Conservation (phyloP, 2,329 filamentous ascomycete genomes). For the Mycosphaerella sp. region DNA sequence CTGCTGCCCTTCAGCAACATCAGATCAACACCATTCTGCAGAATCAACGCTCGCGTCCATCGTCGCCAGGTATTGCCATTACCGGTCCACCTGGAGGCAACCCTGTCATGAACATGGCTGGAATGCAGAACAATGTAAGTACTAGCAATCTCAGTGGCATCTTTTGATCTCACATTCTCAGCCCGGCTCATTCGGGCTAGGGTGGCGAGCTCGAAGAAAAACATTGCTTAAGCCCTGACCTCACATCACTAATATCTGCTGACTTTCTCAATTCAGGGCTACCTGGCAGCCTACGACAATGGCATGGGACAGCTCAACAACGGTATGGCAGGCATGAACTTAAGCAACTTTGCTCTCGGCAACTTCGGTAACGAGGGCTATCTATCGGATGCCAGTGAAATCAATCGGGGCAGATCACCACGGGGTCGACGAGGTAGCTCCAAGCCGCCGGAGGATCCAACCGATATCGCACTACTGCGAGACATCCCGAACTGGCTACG, state of each 20-base stretch:
- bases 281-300: constrained; percentile 80
- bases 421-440: constrained; percentile 88
- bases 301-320: constrained; percentile 50
- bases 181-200: too few relatives aligned
- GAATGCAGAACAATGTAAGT: constrained; percentile 69
- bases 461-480: constrained; percentile 79
- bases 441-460: constrained; percentile 96
- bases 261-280: constrained; percentile 47
- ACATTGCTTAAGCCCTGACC: too few relatives aligned
- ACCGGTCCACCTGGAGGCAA: constrained; percentile 55
- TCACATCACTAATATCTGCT: too few relatives aligned
- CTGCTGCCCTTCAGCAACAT: constrained; percentile 55
- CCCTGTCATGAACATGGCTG: constrained; percentile 40
- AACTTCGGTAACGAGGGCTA: constrained; percentile 77
- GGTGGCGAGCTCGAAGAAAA: too few relatives aligned
- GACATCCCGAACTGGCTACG: constrained; percentile 96
- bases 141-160: too few relatives aligned
- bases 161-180: too few relatives aligned
- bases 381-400: constrained; percentile 87
- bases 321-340: constrained; percentile 62
- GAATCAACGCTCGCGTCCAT: constrained; percentile 75
- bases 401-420: constrained; percentile 82
- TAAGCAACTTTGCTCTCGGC: constrained; percentile 51
- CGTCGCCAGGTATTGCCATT: constrained; percentile 79
- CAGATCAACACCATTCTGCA: constrained; percentile 71